Evolutionary conservation across 2,329 filamentous ascomycete species (phyloP), one percentile per base, ranked within the genome.

Genomic region (Sporothrix pallida): DNA sequence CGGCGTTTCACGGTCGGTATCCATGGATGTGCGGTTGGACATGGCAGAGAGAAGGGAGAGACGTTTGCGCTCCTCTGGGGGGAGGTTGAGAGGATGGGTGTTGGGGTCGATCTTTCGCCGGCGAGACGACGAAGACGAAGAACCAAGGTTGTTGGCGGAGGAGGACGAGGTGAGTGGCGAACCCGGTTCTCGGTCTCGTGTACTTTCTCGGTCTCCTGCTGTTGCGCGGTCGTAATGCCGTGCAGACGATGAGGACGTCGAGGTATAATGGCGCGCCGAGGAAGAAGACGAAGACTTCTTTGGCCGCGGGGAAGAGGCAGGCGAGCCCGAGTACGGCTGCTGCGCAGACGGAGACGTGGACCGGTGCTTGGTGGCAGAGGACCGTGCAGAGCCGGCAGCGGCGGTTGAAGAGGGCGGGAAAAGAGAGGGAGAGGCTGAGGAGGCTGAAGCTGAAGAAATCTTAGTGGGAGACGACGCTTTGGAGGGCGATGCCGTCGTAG

Each of bases 31-130:
- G 76, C 88, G 85, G 76, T 86, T 85, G 78, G 84, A 90, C 87
- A 89, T 87, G 79, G 81, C 86, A 76, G 91, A 91, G 76, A 94
- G 86, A 78, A 87, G 87, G 68, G 91, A 93, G 74, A 93, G 83
- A 76, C 93, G 90, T 82, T 93, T 92, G 79, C 94, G 89, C 87
- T 97, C 91, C 84, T 97, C 94, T 65, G 94, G 94, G 1, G 92
- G 94, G 26, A 97, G 89, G 80, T 98, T 98, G 71, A 98, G 88
- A 54, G 95, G 95, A 82, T 98, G 95, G 2, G 90, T 92, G 81
- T 95, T 89, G 76, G 86, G 86, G 80, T 93, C 90, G 79, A 85
- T 83, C 80, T 89, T 89, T 78, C 83, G 83, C 76, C 87, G 84
- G 73, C 87, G 85, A 48, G 81, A 83, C 65, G 83, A 85, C 17